phyloP scores from a whole-genome alignment of 2,329 filamentous ascomycete species.

The Paraconiothyrium brasiliense region DNA sequence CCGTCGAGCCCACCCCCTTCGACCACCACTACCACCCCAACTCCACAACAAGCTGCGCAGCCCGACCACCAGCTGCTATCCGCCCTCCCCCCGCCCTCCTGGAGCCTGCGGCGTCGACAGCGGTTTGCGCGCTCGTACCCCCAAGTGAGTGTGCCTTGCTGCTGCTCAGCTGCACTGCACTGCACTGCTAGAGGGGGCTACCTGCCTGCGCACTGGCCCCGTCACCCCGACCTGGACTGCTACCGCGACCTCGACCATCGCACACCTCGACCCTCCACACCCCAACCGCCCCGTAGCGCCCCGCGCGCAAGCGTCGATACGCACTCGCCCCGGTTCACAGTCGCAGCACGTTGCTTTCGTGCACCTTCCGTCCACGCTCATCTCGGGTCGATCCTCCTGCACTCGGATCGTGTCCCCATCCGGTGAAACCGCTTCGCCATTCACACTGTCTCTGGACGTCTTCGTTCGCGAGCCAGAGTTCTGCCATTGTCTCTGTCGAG shows the following conservation, averaged over 20 bases:
- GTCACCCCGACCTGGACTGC: conserved; percentile 12
- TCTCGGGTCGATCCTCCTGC: not conserved
- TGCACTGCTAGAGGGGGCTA: conserved; percentile 6
- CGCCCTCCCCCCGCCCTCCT: not conserved
- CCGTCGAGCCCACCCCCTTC: not conserved
- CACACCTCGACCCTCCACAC: conserved; percentile 11
- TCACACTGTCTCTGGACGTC: conserved; percentile 28
- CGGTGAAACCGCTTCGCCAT: conserved; percentile 32
- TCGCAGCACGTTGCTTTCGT: conserved; percentile 11
- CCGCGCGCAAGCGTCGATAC: conserved; percentile 8
- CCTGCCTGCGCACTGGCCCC: conserved; percentile 13
- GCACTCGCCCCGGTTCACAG: not conserved
- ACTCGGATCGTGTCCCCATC: conserved; percentile 29
- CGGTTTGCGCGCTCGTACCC: conserved; percentile 4
- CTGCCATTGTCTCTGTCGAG: conserved; percentile 33
- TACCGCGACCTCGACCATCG: conserved; percentile 12
- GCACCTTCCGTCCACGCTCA: not conserved
- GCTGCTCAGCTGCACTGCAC: conserved; percentile 7
- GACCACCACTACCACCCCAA: not conserved
- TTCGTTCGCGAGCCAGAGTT: conserved; percentile 19
- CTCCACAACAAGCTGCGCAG: not conserved
- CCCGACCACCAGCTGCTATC: no score
- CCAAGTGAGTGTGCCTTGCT: conserved; percentile 5
- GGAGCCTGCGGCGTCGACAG: not conserved
- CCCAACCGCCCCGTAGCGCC: conserved; percentile 11